These are phyloP conservation scores for Vigna hirtella DNA, from an alignment of 306 rosid genomes.

Conservation along the genomic window DNA sequence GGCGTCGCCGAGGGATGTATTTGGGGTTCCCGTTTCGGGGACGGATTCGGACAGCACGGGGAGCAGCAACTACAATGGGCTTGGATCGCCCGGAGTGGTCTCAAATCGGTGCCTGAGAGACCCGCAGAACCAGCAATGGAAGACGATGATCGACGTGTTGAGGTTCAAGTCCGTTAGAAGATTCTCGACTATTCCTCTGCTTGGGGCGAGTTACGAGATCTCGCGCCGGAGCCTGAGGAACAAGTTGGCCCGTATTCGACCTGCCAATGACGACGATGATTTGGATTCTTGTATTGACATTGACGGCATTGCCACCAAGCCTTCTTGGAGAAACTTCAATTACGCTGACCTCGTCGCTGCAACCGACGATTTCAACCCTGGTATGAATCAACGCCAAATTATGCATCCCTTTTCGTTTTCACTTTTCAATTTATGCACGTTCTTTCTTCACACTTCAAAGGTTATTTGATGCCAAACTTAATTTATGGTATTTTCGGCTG, in stretches of 20 bases:
- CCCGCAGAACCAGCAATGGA: conserved; percentile 55
- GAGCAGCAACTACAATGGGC: conserved; percentile 42
- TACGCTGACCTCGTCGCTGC: conserved; percentile 66
- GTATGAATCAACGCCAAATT: conserved; percentile 35
- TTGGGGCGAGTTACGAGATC: conserved; percentile 55
- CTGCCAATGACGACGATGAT: conserved; percentile 23
- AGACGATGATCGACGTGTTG: conserved; percentile 55
- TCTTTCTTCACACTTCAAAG: not conserved
- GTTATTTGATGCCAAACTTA: not conserved
- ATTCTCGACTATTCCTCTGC: conserved; percentile 65
- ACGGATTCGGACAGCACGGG: conserved; percentile 61
- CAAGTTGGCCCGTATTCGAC: conserved; percentile 61
- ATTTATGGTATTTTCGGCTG: not conserved
- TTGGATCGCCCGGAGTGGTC: not conserved
- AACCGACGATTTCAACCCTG: conserved; percentile 61
- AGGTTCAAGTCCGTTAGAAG: conserved; percentile 64
- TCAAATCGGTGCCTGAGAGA: not conserved
- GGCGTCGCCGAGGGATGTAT: conserved; percentile 70
- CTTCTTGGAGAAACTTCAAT: conserved; percentile 71
- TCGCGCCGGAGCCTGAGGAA: conserved; percentile 57
- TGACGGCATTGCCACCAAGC: conserved; percentile 49
- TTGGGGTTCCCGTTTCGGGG: conserved; percentile 58
- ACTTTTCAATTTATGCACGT: too few species aligned
- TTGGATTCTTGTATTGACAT: conserved; percentile 43
- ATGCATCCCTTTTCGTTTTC: too few species aligned